Evolutionary conservation across 1,284 basidiomycete genomes (phyloP), one percentile per base, ranked within the genome.

Genomic region (Leccinum colubrinum): DNA sequence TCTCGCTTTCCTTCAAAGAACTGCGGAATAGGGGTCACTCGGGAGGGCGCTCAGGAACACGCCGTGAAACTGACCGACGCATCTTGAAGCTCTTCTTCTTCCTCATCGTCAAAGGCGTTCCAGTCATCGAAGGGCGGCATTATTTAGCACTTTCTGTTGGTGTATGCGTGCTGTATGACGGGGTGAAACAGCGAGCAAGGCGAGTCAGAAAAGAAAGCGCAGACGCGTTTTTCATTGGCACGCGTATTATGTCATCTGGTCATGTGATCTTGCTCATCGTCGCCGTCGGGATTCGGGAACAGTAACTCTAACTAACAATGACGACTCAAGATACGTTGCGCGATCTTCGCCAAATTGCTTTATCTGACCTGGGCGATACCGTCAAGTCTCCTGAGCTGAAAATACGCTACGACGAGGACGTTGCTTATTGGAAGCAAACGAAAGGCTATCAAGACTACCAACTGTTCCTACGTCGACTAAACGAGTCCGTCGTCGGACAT

Each of bases 31-130:
- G 65, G 62, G 60, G 64, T 65, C 56, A 61, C 9, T 48, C 4
- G 8, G n/a, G 27, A 37, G 20, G 33, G 15, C 17, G 37, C 25
- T 48, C 22, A 11, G 53, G 14, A 53, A n/a, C 0, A 15, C 1
- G 17, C 22, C 14, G 22, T 25, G 6, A 53, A 20, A 61, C 64
- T 53, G 66, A 90, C 90, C 46, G 86, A 86, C 12, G 71, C 61
- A 65, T 93, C 89, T 68, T 90, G 88, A 5, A 93, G 72, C 64
- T 93, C 91, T 25, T 90, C 87, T 2, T 93, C 90, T 14, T 92
- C 90, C 6, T 91, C 89, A 1, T 90, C 87, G 4, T 89, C 88
- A 25, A 88, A 69, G 59, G 78, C 83, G 69, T 88, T 90, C 90
- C 90, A 92, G 59, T 90, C 87, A 46, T 91, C 87, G 62, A 85